Evolutionary conservation across 2,329 filamentous ascomycete species (phyloP).

Genomic region (Exserohilum rostratum): DNA sequence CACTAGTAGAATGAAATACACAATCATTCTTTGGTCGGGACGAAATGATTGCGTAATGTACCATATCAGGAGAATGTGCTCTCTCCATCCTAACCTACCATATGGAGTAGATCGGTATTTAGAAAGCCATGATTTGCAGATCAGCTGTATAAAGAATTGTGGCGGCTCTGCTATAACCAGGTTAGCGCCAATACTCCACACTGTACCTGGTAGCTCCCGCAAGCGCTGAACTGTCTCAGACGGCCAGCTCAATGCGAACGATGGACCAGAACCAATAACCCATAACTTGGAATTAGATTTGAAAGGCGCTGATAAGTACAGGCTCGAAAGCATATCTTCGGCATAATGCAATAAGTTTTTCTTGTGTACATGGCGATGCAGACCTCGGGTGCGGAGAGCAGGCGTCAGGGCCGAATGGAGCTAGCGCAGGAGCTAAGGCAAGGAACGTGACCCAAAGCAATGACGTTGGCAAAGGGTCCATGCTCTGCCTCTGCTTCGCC

Average conservation of each 20-base stretch:
- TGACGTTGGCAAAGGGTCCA: conserved; percentile 13
- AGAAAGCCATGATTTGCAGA: too few relatives aligned
- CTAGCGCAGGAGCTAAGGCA: conserved; percentile 2
- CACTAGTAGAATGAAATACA: too few relatives aligned
- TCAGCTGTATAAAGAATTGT: not conserved
- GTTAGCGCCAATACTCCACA: not conserved
- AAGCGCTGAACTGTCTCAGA: not conserved
- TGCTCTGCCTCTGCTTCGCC: conserved; percentile 8
- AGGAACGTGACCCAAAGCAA: conserved; percentile 12
- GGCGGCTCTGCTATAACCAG: not conserved
- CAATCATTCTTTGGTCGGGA: too few relatives aligned
- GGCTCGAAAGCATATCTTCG: not conserved
- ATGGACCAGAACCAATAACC: too few relatives aligned
- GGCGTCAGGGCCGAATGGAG: not conserved
- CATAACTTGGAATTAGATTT: too few relatives aligned
- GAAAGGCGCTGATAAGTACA: too few relatives aligned
- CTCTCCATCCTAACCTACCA: too few relatives aligned
- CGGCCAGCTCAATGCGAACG: too few relatives aligned
- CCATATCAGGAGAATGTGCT: too few relatives aligned
- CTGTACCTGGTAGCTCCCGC: not conserved
- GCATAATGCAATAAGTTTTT: not conserved
- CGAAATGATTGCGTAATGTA: too few relatives aligned
- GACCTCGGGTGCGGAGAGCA: not conserved
- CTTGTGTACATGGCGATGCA: too few relatives aligned
- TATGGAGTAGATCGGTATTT: not conserved